phyloP scores from a whole-genome alignment of 805 yeast species.

The Wickerhamiella sorbophila region DNA sequence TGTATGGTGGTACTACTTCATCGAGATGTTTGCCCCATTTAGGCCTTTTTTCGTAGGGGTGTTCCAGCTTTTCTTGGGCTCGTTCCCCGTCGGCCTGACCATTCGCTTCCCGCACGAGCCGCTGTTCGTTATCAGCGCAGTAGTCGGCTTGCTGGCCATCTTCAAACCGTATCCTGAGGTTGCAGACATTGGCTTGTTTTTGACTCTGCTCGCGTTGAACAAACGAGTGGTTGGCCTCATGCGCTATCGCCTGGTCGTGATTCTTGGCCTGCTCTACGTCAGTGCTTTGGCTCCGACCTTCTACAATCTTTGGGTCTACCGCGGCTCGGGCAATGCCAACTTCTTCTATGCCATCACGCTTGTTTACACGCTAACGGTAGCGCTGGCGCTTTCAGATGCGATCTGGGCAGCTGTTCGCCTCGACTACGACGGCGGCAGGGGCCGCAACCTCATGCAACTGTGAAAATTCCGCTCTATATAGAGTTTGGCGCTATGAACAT shows the following conservation, averaged over 20 bases:
- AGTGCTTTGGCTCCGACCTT: conserved; percentile 66
- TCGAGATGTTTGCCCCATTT: conserved; percentile 87
- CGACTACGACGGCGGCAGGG: conserved; percentile 41
- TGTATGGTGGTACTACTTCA: conserved; percentile 96
- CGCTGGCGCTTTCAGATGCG: conserved; percentile 55
- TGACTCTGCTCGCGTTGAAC: conserved; percentile 36
- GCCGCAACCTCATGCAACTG: conserved; percentile 12
- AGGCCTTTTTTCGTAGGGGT: conserved; percentile 68
- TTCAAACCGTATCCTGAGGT: conserved; percentile 78
- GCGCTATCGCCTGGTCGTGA: conserved; percentile 35
- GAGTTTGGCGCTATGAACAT: too few species aligned
- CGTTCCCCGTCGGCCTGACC: conserved; percentile 61
- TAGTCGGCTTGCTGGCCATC: conserved; percentile 41
- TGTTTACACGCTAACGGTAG: conserved; percentile 58
- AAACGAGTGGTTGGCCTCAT: conserved; percentile 29
- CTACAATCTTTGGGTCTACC: conserved; percentile 84
- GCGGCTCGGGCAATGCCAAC: conserved; percentile 91
- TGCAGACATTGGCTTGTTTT: conserved; percentile 53
- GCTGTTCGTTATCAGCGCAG: conserved; percentile 37
- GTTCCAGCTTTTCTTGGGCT: conserved; percentile 59
- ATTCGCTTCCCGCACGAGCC: conserved; percentile 48
- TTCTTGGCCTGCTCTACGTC: conserved; percentile 40
- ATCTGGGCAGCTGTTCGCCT: conserved; percentile 63
- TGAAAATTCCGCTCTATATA: conserved; percentile 2
- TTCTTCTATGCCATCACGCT: conserved; percentile 91